Evolutionary conservation across 257 asterid genomes (phyloP).

Genomic region (Solanum chmielewskii): DNA sequence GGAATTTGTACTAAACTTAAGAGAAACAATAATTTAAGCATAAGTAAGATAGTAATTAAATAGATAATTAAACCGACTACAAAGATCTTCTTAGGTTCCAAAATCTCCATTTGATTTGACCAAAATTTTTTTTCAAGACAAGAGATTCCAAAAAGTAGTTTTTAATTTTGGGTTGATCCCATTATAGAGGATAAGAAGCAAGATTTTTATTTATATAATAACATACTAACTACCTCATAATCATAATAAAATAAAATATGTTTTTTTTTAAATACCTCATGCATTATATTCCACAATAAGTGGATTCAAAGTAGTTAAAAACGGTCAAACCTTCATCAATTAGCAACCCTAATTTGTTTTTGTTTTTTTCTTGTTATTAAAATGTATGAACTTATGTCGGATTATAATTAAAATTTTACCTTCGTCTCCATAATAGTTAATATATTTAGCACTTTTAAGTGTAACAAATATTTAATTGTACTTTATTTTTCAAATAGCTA

Average conservation of each 20-base stretch:
- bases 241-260: neutral
- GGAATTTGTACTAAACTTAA: neutral
- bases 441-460: neutral
- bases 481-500: neutral
- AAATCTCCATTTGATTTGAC: neutral
- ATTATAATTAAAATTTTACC: neutral
- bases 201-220: neutral
- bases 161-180: neutral
- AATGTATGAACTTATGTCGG: no score
- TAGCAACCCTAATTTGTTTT: neutral
- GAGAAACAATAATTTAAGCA: neutral
- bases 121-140: neutral
- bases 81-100: neutral
- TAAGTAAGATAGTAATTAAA: neutral
- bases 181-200: neutral
- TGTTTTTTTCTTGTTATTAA: neutral
- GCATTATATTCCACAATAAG: neutral
- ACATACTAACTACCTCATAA: neutral
- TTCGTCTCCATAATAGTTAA: neutral
- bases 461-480: neutral
- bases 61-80: neutral
- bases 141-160: neutral
- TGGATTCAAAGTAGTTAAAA: neutral
- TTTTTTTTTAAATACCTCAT: neutral
- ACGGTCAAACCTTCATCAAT: neutral